These are phyloP conservation scores for Passiflora organensis DNA, from an alignment of 345 rosid species.

Conservation along the genomic window DNA sequence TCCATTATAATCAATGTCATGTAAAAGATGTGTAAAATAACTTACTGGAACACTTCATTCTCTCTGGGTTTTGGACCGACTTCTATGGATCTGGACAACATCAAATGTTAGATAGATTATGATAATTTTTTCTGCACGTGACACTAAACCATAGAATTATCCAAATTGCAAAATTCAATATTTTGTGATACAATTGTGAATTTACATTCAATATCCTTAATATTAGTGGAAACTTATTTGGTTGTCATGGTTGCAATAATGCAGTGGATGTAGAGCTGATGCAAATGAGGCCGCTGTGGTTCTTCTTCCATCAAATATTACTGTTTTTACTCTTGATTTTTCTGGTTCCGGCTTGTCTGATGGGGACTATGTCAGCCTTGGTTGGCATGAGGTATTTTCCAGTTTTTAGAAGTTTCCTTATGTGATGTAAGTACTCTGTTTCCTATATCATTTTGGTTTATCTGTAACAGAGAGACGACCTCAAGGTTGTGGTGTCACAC, in stretches of 20 bases:
- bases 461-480: conserved; percentile 74
- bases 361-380: conserved; percentile 36
- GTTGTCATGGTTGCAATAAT: conserved; percentile 9
- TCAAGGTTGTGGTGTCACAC: conserved; percentile 75
- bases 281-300: conserved; percentile 33
- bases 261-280: conserved; percentile 35
- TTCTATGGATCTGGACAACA: too few relatives aligned
- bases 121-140: too few relatives aligned
- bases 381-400: conserved; percentile 32
- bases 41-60: too few relatives aligned
- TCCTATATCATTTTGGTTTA: conserved; percentile 9
- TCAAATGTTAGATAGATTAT: too few relatives aligned
- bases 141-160: too few relatives aligned
- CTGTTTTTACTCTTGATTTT: conserved; percentile 30
- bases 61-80: too few relatives aligned
- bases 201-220: too few relatives aligned
- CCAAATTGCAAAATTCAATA: too few relatives aligned
- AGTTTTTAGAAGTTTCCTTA: not conserved
- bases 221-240: conserved; percentile 20
- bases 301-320: conserved; percentile 34
- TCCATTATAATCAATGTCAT: too few relatives aligned
- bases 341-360: conserved; percentile 36
- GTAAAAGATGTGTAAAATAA: too few relatives aligned
- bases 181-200: too few relatives aligned
- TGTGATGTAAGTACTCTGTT: not conserved